Percentiles rank a stretch among this genome's conserved stretches.
Conservation (phyloP, 768 basidiomycete species). For the Auriscalpium orientale region DNA sequence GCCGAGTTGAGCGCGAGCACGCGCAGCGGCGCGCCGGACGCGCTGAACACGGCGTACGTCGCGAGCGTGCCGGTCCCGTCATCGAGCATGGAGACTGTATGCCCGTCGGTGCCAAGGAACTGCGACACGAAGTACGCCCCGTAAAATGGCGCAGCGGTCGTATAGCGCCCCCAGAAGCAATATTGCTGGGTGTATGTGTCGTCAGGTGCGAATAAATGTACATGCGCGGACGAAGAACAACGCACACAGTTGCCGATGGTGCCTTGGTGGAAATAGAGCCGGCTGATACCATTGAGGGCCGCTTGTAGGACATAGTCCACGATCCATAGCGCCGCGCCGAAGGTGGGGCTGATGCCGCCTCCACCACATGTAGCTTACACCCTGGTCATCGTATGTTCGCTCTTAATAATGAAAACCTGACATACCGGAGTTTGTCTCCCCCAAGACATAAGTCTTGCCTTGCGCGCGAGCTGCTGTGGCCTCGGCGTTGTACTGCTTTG, state of each 20-base stretch:
- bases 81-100: slow-evolving; percentile 28
- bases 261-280: slow-evolving; percentile 35
- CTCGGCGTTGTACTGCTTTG: slow-evolving; percentile 24
- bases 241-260: slow-evolving; percentile 32
- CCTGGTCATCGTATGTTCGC: background rate
- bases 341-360: slow-evolving; percentile 34
- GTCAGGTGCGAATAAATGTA: background rate
- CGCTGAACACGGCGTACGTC: slow-evolving; percentile 25
- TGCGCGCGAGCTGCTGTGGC: slow-evolving; percentile 25
- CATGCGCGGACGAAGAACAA: background rate
- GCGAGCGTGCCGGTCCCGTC: slow-evolving; percentile 24
- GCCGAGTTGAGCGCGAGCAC: slow-evolving; percentile 29
- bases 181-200: slow-evolving; percentile 22
- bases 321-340: slow-evolving; percentile 34
- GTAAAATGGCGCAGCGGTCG: slow-evolving; percentile 30
- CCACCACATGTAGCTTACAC: slow-evolving; percentile 31
- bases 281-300: slow-evolving; percentile 27
- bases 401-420: background rate
- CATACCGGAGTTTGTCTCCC: slow-evolving; percentile 34
- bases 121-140: slow-evolving; percentile 32
- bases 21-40: slow-evolving; percentile 20
- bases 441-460: slow-evolving; percentile 29
- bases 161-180: slow-evolving; percentile 32
- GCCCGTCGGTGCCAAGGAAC: slow-evolving; percentile 27
- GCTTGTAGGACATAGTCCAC: slow-evolving; percentile 33